Evolutionary conservation across 2,329 filamentous ascomycete genomes (phyloP).

Genomic region (Juglanconis sp.): DNA sequence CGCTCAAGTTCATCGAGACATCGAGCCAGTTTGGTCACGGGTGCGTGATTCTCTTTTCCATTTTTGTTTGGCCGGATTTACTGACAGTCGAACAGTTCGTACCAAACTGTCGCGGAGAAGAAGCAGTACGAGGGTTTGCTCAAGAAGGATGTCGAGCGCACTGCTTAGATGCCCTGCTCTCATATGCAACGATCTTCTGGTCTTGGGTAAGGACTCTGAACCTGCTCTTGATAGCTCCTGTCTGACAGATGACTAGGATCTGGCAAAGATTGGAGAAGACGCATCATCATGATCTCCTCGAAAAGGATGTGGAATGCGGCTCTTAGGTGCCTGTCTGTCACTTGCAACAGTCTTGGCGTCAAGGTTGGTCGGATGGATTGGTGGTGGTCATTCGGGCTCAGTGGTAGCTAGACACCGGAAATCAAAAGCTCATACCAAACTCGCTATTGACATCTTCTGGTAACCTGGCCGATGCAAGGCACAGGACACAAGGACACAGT

Average conservation of each 20-base stretch:
- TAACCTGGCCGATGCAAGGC: no score
- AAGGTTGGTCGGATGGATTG: slow-evolving; percentile 14
- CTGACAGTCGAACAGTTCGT: slow-evolving; percentile 34
- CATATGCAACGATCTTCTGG: slow-evolving; percentile 49
- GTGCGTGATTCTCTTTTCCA: slow-evolving; percentile 42
- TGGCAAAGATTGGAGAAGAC: background rate
- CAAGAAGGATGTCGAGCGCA: slow-evolving; percentile 82
- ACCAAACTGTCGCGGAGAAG: slow-evolving; percentile 99
- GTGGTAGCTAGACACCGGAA: slow-evolving; percentile 11
- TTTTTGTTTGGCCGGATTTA: no score
- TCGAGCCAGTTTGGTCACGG: slow-evolving; percentile 80
- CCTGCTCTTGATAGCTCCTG: no score
- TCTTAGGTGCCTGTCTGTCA: no score
- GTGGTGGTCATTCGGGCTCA: slow-evolving; percentile 15
- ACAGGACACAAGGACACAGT: no score
- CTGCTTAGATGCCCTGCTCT: slow-evolving; percentile 40
- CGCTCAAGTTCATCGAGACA: slow-evolving; percentile 99
- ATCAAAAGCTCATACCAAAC: slow-evolving; percentile 8
- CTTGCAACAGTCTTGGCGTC: background rate
- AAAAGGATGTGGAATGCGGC: no score
- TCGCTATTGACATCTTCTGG: background rate
- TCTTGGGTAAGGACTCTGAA: slow-evolving; percentile 35
- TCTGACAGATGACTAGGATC: background rate
- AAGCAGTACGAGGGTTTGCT: slow-evolving; percentile 94
- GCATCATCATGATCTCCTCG: no score